Base-by-base conservation (phyloP, 2,329 filamentous ascomycete species). In the Cordyceps fumosorosea region DNA sequence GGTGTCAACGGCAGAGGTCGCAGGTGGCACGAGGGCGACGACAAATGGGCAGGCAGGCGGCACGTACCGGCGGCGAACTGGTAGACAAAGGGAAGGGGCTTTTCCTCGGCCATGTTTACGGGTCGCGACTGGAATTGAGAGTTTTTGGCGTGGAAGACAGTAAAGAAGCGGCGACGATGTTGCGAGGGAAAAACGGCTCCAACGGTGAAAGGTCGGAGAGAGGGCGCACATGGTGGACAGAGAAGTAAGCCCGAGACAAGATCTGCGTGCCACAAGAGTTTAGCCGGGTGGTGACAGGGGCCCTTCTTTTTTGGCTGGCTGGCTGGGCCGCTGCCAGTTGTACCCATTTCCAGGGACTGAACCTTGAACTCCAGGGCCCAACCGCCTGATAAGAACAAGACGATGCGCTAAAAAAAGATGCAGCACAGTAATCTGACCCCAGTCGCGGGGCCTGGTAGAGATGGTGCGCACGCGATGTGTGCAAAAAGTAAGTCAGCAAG, bases 21-120 rank as follows among this genome's bases (percentile, higher is more conserved):
- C 34, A n/a, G 24, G 60, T 11, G 34, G 12, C 44, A 51, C 45
- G 45, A 47, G 60, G 29, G 51, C 51, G 6, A 42, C 48, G 47
- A 53, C 5, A 20, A n/a, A n/a, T 37, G 34, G 34, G 34, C 34
- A n/a, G 40, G 40, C 29, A 40, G 29, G 51, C 53, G 62, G 53
- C 53, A 80, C 85, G 73, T 74, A 87, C 93, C 93, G 73, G 93
- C 93, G 75, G 88, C 89, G 82, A 98, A 96, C 81, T 96, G 93
- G 86, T 97, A 97, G 69, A 86, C 77, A 78, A 97, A 97, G 64
- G 91, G 91, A 69, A 97, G 86, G 63, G 93, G 91, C 79, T 91
- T 89, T 58, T 84, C 78, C 67, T 80, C 73, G 66, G 86, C 81
- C 87, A 89, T 89, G 70, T 71, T 81, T 79, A 72, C 70, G 67